Evolutionary conservation across 2,329 filamentous ascomycete species (phyloP), one percentile per base, ranked within the genome.

Genomic region (Diaporthe humulicola): DNA sequence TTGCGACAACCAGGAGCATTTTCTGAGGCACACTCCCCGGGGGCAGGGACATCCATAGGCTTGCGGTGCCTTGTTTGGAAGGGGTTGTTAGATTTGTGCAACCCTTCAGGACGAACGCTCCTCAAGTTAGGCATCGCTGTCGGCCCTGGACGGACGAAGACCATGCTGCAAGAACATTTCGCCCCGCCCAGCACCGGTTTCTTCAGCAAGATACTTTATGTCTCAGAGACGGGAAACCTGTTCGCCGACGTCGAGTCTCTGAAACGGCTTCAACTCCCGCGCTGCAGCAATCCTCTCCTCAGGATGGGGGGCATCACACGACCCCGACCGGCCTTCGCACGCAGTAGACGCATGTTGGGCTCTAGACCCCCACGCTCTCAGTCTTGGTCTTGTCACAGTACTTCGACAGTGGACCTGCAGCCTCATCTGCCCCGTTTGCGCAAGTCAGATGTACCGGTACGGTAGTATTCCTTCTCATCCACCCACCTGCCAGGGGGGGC

Each of bases 361-460:
- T 54, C 58, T 25, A 52, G 70, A 64, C 74, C 74, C 74, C 74
- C 74, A 75, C 74, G 74, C 73, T 38, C 54, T 60, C 61, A 50
- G 40, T 33, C 33, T 56, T 40, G 71, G 25, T 28, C 56, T 73
- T 72, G 72, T 74, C 74, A 64, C 74, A 36, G 74, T 76, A 76
- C 74, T 61, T 76, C 48, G 28, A 66, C 64, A 42, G 69, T 72
- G 73, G 69, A 72, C 71, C 74, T 72, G 74, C 74, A 76, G 61
- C 48, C 58, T 69, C 30, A 42, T 66, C 40, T 70, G 58, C 58
- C 56, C 66, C 36, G 45, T 71, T 57, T 48, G 57, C 66, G n/a
- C 48, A 50, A 61, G 67, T 64, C 58, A 74, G 69, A 74, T 57
- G 74, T 76, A 76, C 74, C 54, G 72, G 74, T 76, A 76, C 74